phyloP scores from a whole-genome alignment of 495 filamentous ascomycete genomes.

The Cudoniella acicularis region DNA sequence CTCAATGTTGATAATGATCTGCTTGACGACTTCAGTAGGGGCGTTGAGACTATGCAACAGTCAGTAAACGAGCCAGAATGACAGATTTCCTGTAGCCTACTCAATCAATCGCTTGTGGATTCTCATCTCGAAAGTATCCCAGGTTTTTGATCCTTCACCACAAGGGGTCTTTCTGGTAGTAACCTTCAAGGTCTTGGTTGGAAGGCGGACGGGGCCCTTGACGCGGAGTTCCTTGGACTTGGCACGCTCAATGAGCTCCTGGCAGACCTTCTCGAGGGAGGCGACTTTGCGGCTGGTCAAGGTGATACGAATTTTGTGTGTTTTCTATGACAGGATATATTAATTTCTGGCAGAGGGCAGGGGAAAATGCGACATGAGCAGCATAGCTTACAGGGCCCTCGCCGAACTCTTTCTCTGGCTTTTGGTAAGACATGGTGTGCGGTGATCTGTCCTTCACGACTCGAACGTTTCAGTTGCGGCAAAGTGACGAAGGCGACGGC shows the following conservation, averaged over 20 bases:
- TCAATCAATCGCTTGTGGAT: conserved; percentile 98
- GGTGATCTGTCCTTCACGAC: conserved; percentile 54
- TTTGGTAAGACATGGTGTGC: conserved; percentile 83
- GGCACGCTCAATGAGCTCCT: conserved; percentile 96
- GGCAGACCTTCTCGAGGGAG: conserved; percentile 96
- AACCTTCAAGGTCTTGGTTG: conserved; percentile 95
- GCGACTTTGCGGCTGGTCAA: conserved; percentile 89
- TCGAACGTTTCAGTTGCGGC: conserved; percentile 66
- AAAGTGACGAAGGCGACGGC: conserved; percentile 69
- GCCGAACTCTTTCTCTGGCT: conserved; percentile 91
- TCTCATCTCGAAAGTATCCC: conserved; percentile 99
- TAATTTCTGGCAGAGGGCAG: background rate
- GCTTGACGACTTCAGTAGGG: conserved; percentile 98
- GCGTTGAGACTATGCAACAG: conserved; percentile 69
- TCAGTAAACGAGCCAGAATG: conserved; percentile 4
- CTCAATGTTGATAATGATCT: conserved; percentile 99
- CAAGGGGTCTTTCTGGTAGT: conserved; percentile 95
- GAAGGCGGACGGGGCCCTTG: conserved; percentile 98
- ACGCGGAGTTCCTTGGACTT: conserved; percentile 97
- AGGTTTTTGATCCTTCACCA: conserved; percentile 99
- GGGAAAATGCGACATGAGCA: background rate
- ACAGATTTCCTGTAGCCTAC: conserved; percentile 44
- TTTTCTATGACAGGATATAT: conserved; percentile 55
- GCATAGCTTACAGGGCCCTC: conserved; percentile 64
- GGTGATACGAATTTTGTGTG: conserved; percentile 98